These are phyloP conservation scores for Gossypium davidsonii DNA, from an alignment of 441 rosid genomes.

Conservation along the genomic window DNA sequence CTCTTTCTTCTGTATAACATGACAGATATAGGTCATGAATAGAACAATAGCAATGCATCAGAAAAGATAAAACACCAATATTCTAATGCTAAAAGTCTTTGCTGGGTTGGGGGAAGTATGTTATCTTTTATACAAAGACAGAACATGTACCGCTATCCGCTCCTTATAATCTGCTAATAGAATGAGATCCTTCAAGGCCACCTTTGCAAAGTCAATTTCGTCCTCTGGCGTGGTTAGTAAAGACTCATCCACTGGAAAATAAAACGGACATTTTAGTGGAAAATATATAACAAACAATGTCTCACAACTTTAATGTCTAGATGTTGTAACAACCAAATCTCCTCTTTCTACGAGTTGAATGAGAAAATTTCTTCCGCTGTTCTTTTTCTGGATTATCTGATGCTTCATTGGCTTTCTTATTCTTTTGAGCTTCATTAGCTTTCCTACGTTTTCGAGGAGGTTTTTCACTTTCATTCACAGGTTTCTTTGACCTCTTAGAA, in stretches of 20 bases:
- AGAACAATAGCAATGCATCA: conserved; percentile 7
- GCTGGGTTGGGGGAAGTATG: not conserved
- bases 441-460: conserved; percentile 37
- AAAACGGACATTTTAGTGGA: conserved; percentile 6
- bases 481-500: conserved; percentile 37
- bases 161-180: conserved; percentile 63
- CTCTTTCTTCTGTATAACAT: conserved; percentile 51
- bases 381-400: conserved; percentile 34
- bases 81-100: not conserved
- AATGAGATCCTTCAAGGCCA: conserved; percentile 70
- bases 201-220: conserved; percentile 43
- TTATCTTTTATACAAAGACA: not conserved
- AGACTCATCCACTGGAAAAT: conserved; percentile 45
- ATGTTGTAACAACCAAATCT: conserved; percentile 38
- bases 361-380: conserved; percentile 60
- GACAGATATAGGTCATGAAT: not conserved
- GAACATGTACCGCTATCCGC: conserved; percentile 40
- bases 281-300: not conserved
- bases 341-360: conserved; percentile 61
- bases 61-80: not conserved
- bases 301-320: not conserved
- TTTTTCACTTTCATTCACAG: conserved; percentile 24
- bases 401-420: conserved; percentile 34
- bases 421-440: conserved; percentile 29
- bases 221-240: conserved; percentile 77